These are phyloP conservation scores for Gnaphalium uliginosum DNA, from an alignment of 129 eudicot genomes.

Conservation along the genomic window DNA sequence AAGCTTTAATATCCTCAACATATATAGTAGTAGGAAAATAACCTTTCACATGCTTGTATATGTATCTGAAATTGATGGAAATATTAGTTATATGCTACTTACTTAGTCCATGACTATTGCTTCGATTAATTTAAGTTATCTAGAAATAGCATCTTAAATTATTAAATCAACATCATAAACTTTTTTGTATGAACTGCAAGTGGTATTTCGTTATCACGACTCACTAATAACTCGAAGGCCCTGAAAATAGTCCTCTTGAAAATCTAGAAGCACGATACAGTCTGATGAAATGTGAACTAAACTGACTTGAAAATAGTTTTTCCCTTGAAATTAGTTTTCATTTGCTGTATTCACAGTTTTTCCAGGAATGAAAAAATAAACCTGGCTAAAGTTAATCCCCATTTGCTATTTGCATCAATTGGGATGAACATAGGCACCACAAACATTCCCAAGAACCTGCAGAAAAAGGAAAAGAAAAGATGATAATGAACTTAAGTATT, in stretches of 20 bases:
- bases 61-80: constrained; percentile 50
- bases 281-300: too few relatives aligned
- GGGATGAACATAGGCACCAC: constrained; percentile 64
- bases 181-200: neutral
- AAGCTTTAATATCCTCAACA: constrained; percentile 87
- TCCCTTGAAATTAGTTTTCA: too few relatives aligned
- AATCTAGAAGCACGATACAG: too few relatives aligned
- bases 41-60: constrained; percentile 75
- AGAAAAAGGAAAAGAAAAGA: constrained; percentile 1
- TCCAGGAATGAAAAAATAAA: constrained; percentile 1
- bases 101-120: constrained; percentile 16
- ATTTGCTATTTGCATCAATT: constrained; percentile 62
- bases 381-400: constrained; percentile 76
- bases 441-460: constrained; percentile 73
- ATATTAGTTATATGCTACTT: constrained; percentile 17
- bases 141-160: neutral
- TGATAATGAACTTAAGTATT: too few relatives aligned
- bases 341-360: too few relatives aligned
- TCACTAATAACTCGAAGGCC: neutral
- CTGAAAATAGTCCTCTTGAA: too few relatives aligned
- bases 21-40: constrained; percentile 79
- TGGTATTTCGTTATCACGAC: constrained; percentile 1
- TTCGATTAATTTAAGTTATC: neutral
- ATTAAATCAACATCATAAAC: neutral
- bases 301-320: too few relatives aligned